Percentiles rank a stretch among this genome's conserved stretches.
Evolutionary conservation across 1,139 yeast genomes (phyloP).

Genomic region (Scheffersomyces insectosa): DNA sequence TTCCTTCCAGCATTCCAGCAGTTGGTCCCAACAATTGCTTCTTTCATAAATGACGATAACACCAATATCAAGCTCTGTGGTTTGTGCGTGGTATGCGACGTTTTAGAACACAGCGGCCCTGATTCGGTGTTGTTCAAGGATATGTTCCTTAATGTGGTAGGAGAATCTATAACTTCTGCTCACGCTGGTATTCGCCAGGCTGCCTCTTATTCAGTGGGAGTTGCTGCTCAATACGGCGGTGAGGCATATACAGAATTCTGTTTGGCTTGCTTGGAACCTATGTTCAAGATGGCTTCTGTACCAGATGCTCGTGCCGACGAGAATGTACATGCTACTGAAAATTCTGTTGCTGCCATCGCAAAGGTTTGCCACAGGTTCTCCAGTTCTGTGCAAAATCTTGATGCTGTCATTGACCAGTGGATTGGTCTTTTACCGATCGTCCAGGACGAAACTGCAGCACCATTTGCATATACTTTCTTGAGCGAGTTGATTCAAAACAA

Average conservation of each 20-base stretch:
- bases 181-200: slow-evolving; percentile 85
- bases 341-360: slow-evolving; percentile 80
- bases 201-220: slow-evolving; percentile 82
- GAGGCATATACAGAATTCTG: slow-evolving; percentile 61
- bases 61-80: slow-evolving; percentile 75
- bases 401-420: slow-evolving; percentile 73
- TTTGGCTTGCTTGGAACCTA: slow-evolving; percentile 67
- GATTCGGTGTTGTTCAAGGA: slow-evolving; percentile 66
- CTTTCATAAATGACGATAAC: slow-evolving; percentile 64
- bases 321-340: slow-evolving; percentile 84
- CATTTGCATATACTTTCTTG: slow-evolving; percentile 79
- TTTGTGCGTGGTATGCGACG: slow-evolving; percentile 74
- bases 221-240: slow-evolving; percentile 81
- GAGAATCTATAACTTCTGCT: slow-evolving; percentile 62
- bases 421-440: slow-evolving; percentile 76
- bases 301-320: slow-evolving; percentile 90
- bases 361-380: slow-evolving; percentile 67
- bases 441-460: slow-evolving; percentile 87
- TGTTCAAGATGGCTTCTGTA: slow-evolving; percentile 70
- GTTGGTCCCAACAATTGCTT: slow-evolving; percentile 54
- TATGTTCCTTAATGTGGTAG: slow-evolving; percentile 60
- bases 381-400: slow-evolving; percentile 58
- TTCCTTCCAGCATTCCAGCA: slow-evolving; percentile 68
- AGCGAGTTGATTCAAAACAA: slow-evolving; percentile 69
- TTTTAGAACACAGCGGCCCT: slow-evolving; percentile 77